These are phyloP conservation scores for Agaricus subrufescens DNA, from an alignment of 768 basidiomycete genomes.

Conservation along the genomic window DNA sequence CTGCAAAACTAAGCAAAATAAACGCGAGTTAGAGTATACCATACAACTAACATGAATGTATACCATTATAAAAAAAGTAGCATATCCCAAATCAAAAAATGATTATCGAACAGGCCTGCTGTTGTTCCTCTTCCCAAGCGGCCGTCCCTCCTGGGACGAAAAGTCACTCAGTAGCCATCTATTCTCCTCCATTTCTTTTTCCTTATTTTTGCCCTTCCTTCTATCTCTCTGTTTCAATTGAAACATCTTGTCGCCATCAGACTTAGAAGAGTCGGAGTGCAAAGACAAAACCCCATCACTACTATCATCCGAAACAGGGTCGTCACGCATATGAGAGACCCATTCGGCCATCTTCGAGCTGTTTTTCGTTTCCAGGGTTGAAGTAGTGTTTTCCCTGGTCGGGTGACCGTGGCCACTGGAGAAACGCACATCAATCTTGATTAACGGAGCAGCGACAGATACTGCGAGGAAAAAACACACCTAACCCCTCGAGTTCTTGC, in stretches of 20 bases:
- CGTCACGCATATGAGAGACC: background rate
- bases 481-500: background rate
- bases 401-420: no score
- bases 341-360: background rate
- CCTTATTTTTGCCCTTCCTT: background rate
- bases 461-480: background rate
- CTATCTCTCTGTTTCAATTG: background rate
- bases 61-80: background rate
- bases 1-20: background rate
- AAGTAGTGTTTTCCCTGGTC: no score
- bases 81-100: background rate
- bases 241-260: background rate
- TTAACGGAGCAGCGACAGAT: no score
- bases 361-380: no score
- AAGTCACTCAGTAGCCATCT: constrained; percentile 2
- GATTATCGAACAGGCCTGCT: background rate
- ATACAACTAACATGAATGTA: background rate
- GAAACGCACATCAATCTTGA: no score
- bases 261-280: background rate
- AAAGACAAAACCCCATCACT: background rate
- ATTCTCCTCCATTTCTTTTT: background rate
- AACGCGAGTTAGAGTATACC: background rate
- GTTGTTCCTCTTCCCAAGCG: no score
- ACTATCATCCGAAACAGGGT: background rate
- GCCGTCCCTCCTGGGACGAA: background rate